Conservation (phyloP, 768 basidiomycete genomes). For the Xanthoconium purpureum region DNA sequence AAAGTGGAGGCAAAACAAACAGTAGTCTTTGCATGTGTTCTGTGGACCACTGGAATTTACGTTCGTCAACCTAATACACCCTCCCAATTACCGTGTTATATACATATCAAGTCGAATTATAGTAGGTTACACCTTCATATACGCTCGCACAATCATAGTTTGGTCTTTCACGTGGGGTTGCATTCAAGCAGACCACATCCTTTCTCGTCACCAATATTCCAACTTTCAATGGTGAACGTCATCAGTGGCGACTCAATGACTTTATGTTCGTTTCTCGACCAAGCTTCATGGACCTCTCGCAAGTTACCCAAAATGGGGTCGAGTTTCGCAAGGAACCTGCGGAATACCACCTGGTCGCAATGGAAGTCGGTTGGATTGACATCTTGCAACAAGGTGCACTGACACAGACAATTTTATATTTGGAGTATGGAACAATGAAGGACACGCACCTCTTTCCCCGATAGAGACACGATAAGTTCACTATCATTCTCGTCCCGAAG, state of each 20-base stretch:
- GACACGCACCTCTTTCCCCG: conserved; percentile 42
- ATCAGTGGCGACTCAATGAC: conserved; percentile 25
- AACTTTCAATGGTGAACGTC: conserved; percentile 31
- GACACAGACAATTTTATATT: neutral
- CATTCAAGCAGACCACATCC: conserved; percentile 27
- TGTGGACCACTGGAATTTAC: neutral
- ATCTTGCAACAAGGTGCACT: conserved; percentile 47
- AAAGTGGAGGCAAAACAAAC: conserved; percentile 3
- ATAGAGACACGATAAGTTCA: conserved; percentile 46
- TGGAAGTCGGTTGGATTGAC: conserved; percentile 43
- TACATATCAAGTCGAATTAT: neutral
- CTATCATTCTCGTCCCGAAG: conserved; percentile 49
- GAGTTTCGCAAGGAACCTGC: conserved; percentile 40
- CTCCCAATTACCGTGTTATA: neutral
- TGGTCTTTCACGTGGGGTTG: neutral
- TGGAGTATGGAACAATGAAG: neutral
- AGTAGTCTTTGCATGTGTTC: neutral
- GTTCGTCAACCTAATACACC: neutral
- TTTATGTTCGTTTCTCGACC: conserved; percentile 19
- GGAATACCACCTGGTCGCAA: conserved; percentile 37
- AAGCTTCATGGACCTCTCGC: conserved; percentile 36
- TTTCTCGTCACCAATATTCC: conserved; percentile 19
- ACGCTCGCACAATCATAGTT: neutral
- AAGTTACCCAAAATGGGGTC: conserved; percentile 48
- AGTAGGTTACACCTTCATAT: neutral